Base-by-base conservation (phyloP, 192 early-diverging fungal genomes). In the Rhizophagus sp. region DNA sequence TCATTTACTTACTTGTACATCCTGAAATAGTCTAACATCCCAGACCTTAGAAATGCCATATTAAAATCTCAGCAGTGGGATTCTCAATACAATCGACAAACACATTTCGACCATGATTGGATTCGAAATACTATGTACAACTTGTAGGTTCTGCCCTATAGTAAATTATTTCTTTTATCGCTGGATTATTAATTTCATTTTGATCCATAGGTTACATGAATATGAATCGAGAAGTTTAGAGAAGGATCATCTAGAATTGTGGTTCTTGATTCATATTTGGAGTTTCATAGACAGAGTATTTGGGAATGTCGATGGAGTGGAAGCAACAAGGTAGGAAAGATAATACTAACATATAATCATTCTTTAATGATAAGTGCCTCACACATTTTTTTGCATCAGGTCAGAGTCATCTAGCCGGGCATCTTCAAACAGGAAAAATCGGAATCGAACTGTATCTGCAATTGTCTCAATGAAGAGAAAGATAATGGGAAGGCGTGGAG, bases 281-380 rank as follows among this genome's bases (percentile, higher is more conserved):
- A 76, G 25, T 30, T 71, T 84, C 15, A 73, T 84, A 57, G 83
- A 84, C 62, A 81, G 63, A 63, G 8, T 27, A 44, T 81, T 81
- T 81, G 77, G 52, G 69, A 71, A 81, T 66, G 22, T 81, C 7
- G 66, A 74, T 6, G 71, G 65, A 49, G 19, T 81, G 6, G 66
- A 84, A 66, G 34, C 50, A 33, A 61, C 81, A 76, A 73, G 83
- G 82, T 73, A 79, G 75, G 72, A 8, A 75, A 52, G 30, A 9
- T 75, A 30, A 61, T 19, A 30, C 22, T 75, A 25, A 61, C 19
- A 44, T 30, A 30, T 30, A 30, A 30, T 30, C 19, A 61, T n/a
- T 61, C 11, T 75, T 62, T 36, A 33, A 75, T 75, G 13, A 62
- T 62, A 15, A 62, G 12, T 39, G 3, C 2, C 30, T 44, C 22